Base-by-base conservation (phyloP, 208 protist species). In the Leishmania aethiopica region DNA sequence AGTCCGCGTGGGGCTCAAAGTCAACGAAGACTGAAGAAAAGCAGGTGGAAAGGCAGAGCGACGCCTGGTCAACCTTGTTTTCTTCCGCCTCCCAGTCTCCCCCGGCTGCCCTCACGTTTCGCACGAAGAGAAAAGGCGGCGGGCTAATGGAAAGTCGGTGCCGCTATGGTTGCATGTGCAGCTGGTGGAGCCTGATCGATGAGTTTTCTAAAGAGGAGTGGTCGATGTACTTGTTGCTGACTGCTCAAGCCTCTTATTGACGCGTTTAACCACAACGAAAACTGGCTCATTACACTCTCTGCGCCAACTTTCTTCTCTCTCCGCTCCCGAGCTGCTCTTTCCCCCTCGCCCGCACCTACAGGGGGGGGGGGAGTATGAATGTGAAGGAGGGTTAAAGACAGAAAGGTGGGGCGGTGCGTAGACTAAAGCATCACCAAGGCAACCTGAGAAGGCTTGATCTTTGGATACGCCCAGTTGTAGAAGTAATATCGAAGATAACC, bases 401-500 rank as follows among this genome's bases (percentile, higher is more conserved):
- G 7, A 60, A 53, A 32, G 77, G 15, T 51, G 17, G 13, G 28
- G 8, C 13, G 32, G 28, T 62, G 57, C 57, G 57, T 59, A 8
- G 19, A 22, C 89, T 93, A 99, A 59, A 99, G 83, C 89, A 99
- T 97, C 25, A 99, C 95, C 37, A 99, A 79, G 47, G 95, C 98
- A 35, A 99, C 83, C 13, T 95, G 77, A 8, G 80, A 83, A 6
- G 96, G 87, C 47, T 94, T 64, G n/a, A 98, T 91, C 37, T 89
- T 89, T 17, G 94, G 98, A 75, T 97, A 99, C 42, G 90, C 78
- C 93, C 97, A 99, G 92, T 99, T 99, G 92, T 99, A 99, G 72
- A 99, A 96, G 92, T 99, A 99, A 90, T 99, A 99, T 64, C 99
- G 93, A 25, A 99, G 94, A 40, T 97, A 84, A 40, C 99, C 99